Evolutionary conservation across 257 asterid genomes (phyloP), one percentile per base, ranked within the genome.

Genomic region (Solanum lignicaule): DNA sequence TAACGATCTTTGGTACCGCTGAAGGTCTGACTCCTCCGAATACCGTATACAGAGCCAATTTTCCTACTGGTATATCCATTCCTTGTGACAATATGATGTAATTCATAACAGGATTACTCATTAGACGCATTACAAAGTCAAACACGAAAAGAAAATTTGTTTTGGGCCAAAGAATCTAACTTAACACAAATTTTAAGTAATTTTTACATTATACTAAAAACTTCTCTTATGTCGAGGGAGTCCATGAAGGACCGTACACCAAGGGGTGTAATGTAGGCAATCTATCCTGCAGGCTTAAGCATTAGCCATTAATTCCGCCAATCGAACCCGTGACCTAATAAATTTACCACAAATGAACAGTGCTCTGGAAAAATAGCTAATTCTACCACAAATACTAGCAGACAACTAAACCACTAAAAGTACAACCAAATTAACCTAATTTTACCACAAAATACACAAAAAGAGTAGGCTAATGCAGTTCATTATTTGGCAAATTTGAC

Each of bases 21-120:
- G 98, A 96, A 90, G 99, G 99, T 76, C 99, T 93, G 83, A 96
- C 93, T 20, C 99, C 99, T 85, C 99, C 99, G 39, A 96, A 95
- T 31, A 98, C 99, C 15, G 98, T 93, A 90, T 95, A 96, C 86
- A 96, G 88, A 87, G 98, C 91, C 93, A 96, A 86, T 79, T 96
- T 96, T 43, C 99, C 99, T 25, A 96, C 99, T 5, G 99, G 98
- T 88, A 96, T 96, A 25, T 98, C 99, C 98, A 95, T 94, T 87
- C 99, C 98, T 98, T 96, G 92, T 83, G 87, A 86, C 81, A 89
- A 74, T 31, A 9, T 60, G 25, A 66, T 87, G 21, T 62, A 84
- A 83, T 88, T 88, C 74, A 88, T 20, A 60, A 21, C 48, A 82
- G 89, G 39, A 74, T 66, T 66, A 33, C 32, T 38, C 41, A 38